A percentile compares a stretch with the other conserved stretches of the same genome.
Conservation (phyloP, 129 eudicot species). For the Scalesia atractyloides region DNA sequence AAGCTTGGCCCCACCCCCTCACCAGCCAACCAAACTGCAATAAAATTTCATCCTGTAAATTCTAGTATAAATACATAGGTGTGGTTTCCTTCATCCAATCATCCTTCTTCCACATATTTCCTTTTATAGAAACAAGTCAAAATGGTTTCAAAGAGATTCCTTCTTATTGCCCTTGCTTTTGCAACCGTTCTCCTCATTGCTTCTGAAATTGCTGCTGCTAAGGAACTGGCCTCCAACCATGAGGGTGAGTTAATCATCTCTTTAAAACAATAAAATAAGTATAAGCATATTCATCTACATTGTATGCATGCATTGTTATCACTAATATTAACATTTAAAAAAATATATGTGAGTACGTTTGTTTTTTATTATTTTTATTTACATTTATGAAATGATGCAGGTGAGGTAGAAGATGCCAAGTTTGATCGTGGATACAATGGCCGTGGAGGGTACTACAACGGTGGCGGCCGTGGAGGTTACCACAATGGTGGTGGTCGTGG, state of each 20-base stretch:
- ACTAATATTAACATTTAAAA: not conserved
- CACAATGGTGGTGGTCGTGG: constrained; percentile 10
- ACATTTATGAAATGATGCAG: not conserved
- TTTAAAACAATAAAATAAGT: too few relatives aligned
- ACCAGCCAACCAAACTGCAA: constrained; percentile 30
- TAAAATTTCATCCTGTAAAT: not conserved
- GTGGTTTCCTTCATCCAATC: constrained; percentile 11
- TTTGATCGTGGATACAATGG: not conserved
- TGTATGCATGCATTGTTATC: not conserved
- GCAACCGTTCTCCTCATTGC: constrained; percentile 33
- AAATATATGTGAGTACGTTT: not conserved
- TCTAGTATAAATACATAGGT: constrained; percentile 25
- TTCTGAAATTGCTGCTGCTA: constrained; percentile 34
- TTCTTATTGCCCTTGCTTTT: constrained; percentile 29
- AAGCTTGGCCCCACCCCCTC: constrained; percentile 6
- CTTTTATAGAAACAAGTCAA: not conserved
- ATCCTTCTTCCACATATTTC: constrained; percentile 13
- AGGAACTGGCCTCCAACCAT: constrained; percentile 31
- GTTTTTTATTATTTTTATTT: not conserved
- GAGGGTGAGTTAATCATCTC: constrained; percentile 12
- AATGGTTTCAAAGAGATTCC: constrained; percentile 33
- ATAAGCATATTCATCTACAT: too few relatives aligned
- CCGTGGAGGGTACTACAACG: not conserved
- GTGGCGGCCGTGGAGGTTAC: not conserved
- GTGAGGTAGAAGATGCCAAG: constrained; percentile 6